Percentiles rank a stretch among this genome's conserved stretches.
These are phyloP conservation scores for Alisma plantagoaquatica DNA, from an alignment of 106 monocot genomes.

Conservation along the genomic window DNA sequence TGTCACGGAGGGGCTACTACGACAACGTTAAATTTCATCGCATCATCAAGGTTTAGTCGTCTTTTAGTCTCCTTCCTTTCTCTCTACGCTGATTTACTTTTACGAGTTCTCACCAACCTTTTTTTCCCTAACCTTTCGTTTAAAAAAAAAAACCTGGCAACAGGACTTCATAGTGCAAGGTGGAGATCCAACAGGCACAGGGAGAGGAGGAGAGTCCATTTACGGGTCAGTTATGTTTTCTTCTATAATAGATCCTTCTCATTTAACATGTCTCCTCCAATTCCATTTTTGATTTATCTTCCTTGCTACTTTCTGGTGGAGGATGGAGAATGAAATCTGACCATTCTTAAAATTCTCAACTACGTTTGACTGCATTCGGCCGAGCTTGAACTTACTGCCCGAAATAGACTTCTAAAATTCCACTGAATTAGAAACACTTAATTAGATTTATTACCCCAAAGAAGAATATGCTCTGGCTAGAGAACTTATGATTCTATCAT, in stretches of 20 bases:
- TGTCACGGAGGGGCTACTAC: constrained; percentile 92
- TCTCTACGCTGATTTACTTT: not conserved
- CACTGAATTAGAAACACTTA: too few species aligned
- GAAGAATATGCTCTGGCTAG: too few species aligned
- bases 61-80: not conserved
- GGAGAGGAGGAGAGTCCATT: constrained; percentile 94
- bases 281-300: too few species aligned
- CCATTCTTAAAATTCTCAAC: too few species aligned
- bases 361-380: too few species aligned
- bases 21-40: constrained; percentile 93
- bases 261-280: not conserved
- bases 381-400: too few species aligned
- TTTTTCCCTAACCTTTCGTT: not conserved
- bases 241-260: not conserved
- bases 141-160: not conserved
- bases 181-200: constrained; percentile 97
- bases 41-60: constrained; percentile 71
- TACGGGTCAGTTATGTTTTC: constrained; percentile 52
- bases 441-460: too few species aligned
- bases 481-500: too few species aligned
- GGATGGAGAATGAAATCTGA: too few species aligned
- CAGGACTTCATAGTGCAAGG: constrained; percentile 98
- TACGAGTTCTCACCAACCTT: not conserved
- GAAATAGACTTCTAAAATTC: too few species aligned
- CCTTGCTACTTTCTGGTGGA: too few species aligned